Evolutionary conservation across 768 basidiomycete species (phyloP), one percentile per base, ranked within the genome.

Genomic region (Hortiboletus campestris): DNA sequence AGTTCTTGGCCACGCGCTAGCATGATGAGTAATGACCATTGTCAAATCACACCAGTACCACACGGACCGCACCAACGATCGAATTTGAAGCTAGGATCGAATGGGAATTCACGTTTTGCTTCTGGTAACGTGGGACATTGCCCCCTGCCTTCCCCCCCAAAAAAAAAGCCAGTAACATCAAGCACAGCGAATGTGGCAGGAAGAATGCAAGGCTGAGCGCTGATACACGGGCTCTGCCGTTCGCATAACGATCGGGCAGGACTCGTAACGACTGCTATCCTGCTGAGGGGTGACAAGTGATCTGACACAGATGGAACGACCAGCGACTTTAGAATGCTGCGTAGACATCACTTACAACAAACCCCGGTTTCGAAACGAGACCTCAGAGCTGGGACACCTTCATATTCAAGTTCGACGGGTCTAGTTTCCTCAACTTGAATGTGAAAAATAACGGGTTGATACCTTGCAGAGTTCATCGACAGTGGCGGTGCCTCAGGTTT

Each of bases 11-110:
- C 28, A 55, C 52, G 62, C 57, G 11, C 35, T 42, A n/a, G 46
- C 53, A 34, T 50, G 61, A 67, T 63, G 64, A 55, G 46, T 64
- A 47, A 63, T 65, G 34, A 11, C 19, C n/a, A 16, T 51, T 35
- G 46, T 36, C 47, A 28, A 36, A 57, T 35, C 44, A 45, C 31
- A 46, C 44, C 31, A 22, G 38, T 10, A n/a, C n/a, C 6, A 32
- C 34, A 29, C 16, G 25, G 17, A 49, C 38, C n/a, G 19, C n/a
- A 29, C 14, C 40, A 17, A 28, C 31, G 4, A 32, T n/a, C 25
- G 8, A 35, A 54, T 28, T 14, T 6, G 20, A 45, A 31, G 20
- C 28, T 17, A 29, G 32, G 32, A 35, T 13, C 9, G 35, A 20
- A 40, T 9, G 6, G 50, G 12, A 13, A 16, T 46, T 20, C 38